Percentiles rank a stretch among this genome's conserved stretches.
Evolutionary conservation across 305 asterid species (phyloP).

Genomic region (Fraxinus paxiana): DNA sequence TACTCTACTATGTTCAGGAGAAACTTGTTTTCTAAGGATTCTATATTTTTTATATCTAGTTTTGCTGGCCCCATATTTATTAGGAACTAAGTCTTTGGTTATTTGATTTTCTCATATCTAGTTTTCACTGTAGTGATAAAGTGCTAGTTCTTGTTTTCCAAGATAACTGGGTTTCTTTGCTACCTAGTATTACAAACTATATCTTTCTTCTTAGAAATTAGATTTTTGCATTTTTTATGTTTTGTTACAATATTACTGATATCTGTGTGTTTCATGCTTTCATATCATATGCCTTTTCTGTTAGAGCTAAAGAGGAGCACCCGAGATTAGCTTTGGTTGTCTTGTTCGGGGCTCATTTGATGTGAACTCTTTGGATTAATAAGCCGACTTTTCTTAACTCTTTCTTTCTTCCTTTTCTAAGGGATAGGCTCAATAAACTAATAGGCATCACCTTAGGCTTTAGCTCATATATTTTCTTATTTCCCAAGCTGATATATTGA

Average conservation of each 20-base stretch:
- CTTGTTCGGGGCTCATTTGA: neutral
- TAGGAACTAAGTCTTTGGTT: neutral
- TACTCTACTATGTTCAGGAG: conserved; percentile 8
- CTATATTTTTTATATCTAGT: neutral
- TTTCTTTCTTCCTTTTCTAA: neutral
- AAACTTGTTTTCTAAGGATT: neutral
- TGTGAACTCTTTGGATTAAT: neutral
- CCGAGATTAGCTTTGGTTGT: neutral
- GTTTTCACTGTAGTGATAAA: neutral
- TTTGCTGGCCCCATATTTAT: neutral
- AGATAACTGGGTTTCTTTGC: conserved; percentile 8
- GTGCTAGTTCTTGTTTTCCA: conserved; percentile 4
- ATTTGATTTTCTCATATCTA: neutral
- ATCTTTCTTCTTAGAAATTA: neutral
- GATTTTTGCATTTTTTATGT: neutral
- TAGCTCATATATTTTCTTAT: neutral
- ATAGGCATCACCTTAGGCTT: neutral
- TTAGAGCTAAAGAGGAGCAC: neutral
- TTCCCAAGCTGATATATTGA: neutral
- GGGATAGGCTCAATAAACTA: neutral
- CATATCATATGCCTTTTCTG: neutral
- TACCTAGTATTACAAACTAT: conserved; percentile 1
- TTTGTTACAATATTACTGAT: neutral
- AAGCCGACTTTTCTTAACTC: neutral
- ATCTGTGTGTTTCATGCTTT: neutral